phyloP scores from a whole-genome alignment of 202 grass and related monocot species.

The Schoenoplectus tabernaemontani region DNA sequence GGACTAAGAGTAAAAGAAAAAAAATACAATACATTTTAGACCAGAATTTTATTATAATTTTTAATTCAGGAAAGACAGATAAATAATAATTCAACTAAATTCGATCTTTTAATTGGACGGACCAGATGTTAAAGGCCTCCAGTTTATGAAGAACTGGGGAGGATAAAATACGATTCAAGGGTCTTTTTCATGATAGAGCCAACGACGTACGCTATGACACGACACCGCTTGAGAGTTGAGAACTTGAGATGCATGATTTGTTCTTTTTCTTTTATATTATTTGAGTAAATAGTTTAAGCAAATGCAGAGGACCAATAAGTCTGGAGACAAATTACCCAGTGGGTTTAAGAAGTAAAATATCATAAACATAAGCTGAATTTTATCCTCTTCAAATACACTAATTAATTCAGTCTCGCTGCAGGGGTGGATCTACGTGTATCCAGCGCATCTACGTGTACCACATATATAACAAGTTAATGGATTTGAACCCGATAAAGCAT shows the following conservation, averaged over 20 bases:
- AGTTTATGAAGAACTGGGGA: background rate
- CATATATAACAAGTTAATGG: no score
- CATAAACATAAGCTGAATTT: background rate
- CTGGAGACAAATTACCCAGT: background rate
- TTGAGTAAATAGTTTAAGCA: background rate
- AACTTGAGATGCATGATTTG: background rate
- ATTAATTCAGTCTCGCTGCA: no score
- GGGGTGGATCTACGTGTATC: no score
- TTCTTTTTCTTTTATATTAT: background rate
- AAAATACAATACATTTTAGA: background rate
- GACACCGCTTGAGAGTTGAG: background rate
- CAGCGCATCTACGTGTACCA: no score
- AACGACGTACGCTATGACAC: conserved; percentile 1
- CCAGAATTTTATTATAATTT: background rate
- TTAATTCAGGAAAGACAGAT: background rate
- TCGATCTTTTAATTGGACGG: background rate
- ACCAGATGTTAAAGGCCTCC: background rate
- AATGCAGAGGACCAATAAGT: background rate
- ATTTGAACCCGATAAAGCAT: no score
- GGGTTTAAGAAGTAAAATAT: background rate
- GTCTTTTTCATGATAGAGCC: background rate
- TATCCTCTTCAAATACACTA: no score
- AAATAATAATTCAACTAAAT: background rate
- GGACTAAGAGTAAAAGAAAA: background rate
- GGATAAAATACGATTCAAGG: background rate